Percentiles rank a stretch among this genome's conserved stretches.
These are phyloP conservation scores for Sordaria brevicollis DNA, from an alignment of 495 filamentous ascomycete species.

Conservation along the genomic window DNA sequence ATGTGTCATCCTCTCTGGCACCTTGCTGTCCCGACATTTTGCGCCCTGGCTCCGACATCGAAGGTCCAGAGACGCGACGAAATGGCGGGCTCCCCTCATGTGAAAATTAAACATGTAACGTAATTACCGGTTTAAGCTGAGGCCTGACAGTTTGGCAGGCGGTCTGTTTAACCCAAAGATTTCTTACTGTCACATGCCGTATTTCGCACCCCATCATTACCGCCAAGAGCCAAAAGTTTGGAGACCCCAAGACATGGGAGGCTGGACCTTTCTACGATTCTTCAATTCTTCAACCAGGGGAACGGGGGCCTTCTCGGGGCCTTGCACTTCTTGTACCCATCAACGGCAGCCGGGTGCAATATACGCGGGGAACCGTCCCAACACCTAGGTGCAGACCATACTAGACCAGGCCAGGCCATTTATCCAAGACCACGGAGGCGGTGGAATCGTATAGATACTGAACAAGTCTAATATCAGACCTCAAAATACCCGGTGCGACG, in stretches of 20 bases:
- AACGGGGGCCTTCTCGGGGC: neutral
- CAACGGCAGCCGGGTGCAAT: neutral
- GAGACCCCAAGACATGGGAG: neutral
- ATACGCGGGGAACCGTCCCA: neutral
- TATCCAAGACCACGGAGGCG: neutral
- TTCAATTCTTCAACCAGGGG: neutral
- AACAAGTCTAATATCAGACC: neutral
- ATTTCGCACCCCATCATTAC: neutral
- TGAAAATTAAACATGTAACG: neutral
- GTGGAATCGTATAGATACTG: neutral
- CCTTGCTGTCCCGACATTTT: neutral
- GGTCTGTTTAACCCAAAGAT: neutral
- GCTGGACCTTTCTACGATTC: neutral
- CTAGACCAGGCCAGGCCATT: neutral
- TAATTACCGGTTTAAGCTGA: neutral
- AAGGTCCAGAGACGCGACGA: neutral
- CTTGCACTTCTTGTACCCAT: neutral
- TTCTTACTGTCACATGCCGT: neutral
- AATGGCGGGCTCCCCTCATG: neutral
- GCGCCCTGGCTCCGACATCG: neutral
- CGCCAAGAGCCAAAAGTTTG: neutral
- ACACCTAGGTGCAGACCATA: neutral
- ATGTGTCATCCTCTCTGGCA: neutral
- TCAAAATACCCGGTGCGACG: neutral
- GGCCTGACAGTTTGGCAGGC: neutral